phyloP scores from a whole-genome alignment of 2,329 filamentous ascomycete species.

The Cladosporium sp. region DNA sequence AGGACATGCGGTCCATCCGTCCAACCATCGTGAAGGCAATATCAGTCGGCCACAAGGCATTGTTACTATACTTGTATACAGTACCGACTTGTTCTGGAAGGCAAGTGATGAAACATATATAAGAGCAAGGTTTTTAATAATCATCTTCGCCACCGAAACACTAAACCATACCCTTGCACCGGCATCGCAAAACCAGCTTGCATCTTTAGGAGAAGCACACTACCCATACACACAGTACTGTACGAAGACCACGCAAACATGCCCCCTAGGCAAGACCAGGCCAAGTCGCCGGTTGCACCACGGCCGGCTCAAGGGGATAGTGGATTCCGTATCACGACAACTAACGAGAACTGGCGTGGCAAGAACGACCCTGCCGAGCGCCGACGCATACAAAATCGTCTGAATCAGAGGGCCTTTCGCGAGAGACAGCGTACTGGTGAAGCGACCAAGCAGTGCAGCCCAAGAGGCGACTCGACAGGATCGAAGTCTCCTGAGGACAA shows the following conservation, averaged over 20 bases:
- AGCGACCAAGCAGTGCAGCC: constrained; percentile 22
- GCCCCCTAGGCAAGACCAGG: not conserved
- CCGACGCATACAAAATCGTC: constrained; percentile 29
- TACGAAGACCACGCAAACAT: not conserved
- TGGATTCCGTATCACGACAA: constrained; percentile 12
- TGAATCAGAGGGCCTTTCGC: constrained; percentile 31
- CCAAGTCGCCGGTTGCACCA: not conserved
- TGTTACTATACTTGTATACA: not conserved
- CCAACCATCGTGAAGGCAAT: not conserved
- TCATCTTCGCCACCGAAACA: not conserved
- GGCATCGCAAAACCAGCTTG: not conserved
- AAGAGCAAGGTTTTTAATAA: constrained; percentile 1
- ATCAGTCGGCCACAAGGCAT: constrained; percentile 1
- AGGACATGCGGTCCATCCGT: not conserved
- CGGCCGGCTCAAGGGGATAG: not conserved
- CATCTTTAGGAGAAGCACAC: not conserved
- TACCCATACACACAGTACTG: too few relatives aligned
- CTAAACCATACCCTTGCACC: not conserved
- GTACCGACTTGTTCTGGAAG: not conserved
- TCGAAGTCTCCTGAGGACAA: not conserved
- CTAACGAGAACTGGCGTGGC: constrained; percentile 30
- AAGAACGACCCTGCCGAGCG: constrained; percentile 29
- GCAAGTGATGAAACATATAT: constrained; percentile 4
- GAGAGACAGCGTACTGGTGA: constrained; percentile 27
- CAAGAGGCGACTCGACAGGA: constrained; percentile 16